Evolutionary conservation across 1,284 basidiomycete species (phyloP).

Genomic region (Tausonia pullulans): DNA sequence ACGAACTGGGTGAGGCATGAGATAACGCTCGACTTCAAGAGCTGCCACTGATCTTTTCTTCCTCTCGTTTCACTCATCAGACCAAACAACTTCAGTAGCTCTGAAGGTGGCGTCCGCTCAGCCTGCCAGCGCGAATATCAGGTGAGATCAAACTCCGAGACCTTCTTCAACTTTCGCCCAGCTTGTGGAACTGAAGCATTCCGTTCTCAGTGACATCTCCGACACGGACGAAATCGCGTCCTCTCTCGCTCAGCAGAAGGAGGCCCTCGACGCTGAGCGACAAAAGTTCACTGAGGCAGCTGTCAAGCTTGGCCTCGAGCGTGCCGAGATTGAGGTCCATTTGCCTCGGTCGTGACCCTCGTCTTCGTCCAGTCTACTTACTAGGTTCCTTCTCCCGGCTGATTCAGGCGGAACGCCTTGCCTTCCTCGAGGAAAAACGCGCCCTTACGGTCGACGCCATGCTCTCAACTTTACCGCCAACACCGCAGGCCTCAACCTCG

Average conservation of each 20-base stretch:
- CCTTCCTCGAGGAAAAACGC: slow-evolving; percentile 41
- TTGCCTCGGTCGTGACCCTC: slow-evolving; percentile 14
- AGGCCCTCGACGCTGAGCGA: slow-evolving; percentile 52
- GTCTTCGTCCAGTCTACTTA: slow-evolving; percentile 5
- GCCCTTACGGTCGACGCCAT: neutral
- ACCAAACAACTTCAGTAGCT: neutral
- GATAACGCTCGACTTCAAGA: slow-evolving; percentile 13
- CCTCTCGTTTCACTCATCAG: neutral
- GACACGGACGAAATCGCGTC: slow-evolving; percentile 41
- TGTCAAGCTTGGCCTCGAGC: slow-evolving; percentile 52
- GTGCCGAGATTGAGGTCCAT: slow-evolving; percentile 52
- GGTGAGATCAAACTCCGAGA: slow-evolving; percentile 18
- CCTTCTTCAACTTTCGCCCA: neutral
- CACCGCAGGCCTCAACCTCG: neutral
- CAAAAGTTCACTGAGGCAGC: slow-evolving; percentile 53
- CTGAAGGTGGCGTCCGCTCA: neutral
- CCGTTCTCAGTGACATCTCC: neutral
- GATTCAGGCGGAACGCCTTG: slow-evolving; percentile 48
- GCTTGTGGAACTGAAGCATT: no score
- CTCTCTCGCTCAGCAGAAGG: slow-evolving; percentile 26
- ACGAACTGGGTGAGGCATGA: slow-evolving; percentile 22
- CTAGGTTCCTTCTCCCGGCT: neutral
- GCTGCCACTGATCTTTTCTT: neutral
- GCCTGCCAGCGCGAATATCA: slow-evolving; percentile 15
- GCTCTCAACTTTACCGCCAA: neutral